Conservation (phyloP, 768 basidiomycete species). For the Mycena epipterygia region DNA sequence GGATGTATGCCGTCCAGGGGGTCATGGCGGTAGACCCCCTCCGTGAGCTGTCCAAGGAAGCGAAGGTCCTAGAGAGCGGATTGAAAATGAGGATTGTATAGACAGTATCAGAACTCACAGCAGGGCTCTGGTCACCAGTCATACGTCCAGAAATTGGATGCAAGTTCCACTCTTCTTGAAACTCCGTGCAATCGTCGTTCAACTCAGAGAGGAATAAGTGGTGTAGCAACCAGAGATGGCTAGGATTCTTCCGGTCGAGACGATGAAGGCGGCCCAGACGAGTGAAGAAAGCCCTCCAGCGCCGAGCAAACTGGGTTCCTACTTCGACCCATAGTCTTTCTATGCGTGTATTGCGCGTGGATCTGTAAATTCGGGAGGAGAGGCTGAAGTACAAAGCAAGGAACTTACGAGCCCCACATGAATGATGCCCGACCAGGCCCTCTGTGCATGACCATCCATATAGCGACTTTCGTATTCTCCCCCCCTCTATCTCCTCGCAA, state of each 20-base stretch:
- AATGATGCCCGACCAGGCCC: slow-evolving; percentile 36
- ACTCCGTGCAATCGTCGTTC: slow-evolving; percentile 43
- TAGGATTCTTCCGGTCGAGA: neutral
- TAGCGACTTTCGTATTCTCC: slow-evolving; percentile 44
- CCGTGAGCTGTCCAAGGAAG: neutral
- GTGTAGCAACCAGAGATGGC: slow-evolving; percentile 7
- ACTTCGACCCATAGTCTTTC: slow-evolving; percentile 16
- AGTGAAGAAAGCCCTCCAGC: neutral
- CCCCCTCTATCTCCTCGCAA: slow-evolving; percentile 37
- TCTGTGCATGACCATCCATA: slow-evolving; percentile 43
- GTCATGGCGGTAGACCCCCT: neutral
- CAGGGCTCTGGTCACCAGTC: slow-evolving; percentile 21
- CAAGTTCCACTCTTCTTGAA: slow-evolving; percentile 49
- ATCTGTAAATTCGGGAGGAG: neutral
- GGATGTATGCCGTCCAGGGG: neutral
- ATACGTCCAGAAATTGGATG: slow-evolving; percentile 43
- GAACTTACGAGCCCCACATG: slow-evolving; percentile 14
- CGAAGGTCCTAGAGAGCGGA: neutral
- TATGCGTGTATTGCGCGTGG: slow-evolving; percentile 8
- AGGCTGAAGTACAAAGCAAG: neutral
- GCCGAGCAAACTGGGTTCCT: slow-evolving; percentile 12
- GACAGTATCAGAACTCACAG: neutral
- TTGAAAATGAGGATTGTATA: neutral
- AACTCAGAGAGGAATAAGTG: slow-evolving; percentile 46
- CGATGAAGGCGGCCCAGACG: neutral